Base-by-base conservation (phyloP, 495 filamentous ascomycete genomes). In the Trichoderma asperelloides region DNA sequence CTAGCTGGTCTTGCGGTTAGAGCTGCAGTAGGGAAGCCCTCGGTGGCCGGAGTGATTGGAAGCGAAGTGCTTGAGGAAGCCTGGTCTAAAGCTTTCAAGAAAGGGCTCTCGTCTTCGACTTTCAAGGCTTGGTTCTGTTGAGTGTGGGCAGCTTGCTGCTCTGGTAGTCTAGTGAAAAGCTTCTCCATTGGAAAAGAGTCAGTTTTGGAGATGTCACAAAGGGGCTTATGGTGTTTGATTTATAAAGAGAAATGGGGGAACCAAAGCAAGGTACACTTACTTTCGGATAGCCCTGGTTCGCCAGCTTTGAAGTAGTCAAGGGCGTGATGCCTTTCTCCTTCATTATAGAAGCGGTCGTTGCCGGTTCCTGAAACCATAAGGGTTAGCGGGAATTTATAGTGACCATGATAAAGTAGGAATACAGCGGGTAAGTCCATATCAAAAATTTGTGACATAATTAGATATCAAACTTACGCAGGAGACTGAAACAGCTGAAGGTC, bases 151-250 rank as follows among this genome's bases (percentile, higher is more conserved):
- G 75, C 74, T 62, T 89, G 83, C 70, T 92, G 89, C 75, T 92
- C 85, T 30, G 85, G 82, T 62, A 93, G 82, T 71, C 86, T 87
- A 9, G 88, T 82, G 68, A 90, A 79, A 30, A 90, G 78, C 62
- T 85, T 79, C 67, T 91, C 86, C 78, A 89, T 80, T 11, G 75
- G 75, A 67, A 77, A 79, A 33, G 70, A 68, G 23, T 81, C 77
- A 30, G 64, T 63, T 18, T 73, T 68, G 39, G 74, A 73, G 28
- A 72, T 63, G 57, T 82, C 79, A 71, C 80, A 79, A 63, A 71
- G 80, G 27, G 74, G 73, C 79, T 27, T 84, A 83, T 9, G 70
- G 81, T 74, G 77, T 79, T 82, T 78, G 80, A 70, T 72, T 37
- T 21, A 69, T 81, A 71, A 51, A 79, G 78, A 71, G 41, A 75